Evolutionary conservation across 352 stramenopile species (phyloP), one percentile per base, ranked within the genome.

Genomic region (Pythium rhizo-oryzae): DNA sequence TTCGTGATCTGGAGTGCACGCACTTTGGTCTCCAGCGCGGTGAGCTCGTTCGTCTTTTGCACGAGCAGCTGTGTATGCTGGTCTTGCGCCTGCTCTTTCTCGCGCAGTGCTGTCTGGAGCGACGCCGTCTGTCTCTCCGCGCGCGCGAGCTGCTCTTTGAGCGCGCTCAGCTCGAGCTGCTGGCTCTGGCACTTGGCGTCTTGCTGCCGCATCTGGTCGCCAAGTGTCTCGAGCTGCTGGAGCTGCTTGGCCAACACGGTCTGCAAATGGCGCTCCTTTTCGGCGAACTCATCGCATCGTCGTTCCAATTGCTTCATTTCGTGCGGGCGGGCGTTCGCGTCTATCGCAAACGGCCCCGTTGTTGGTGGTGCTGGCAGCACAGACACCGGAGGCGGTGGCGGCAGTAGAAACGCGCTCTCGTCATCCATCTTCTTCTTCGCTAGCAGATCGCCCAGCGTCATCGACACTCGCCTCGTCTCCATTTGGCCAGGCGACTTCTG

Each of bases 1-100:
- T 81, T 81, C 25, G 73, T 59, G 13, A 74, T 67, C 25, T 84
- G 71, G 3, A 84, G 41, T 37, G 62, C 58, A 4, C 76, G 59
- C 37, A 77, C 60, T 46, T 79, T 75, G 4, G 46, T 65, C 24
- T 76, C 75, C 1, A 82, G 23, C 12, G 56, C 28, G 0, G 16
- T 54, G 0, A 84, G 53, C 46, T 87, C 79, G 16, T 55, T 66
- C 0, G 53, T 65, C 61, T 82, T 81, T 21, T 76, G 65, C 0
- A 70, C 11, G n/a, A 80, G 33, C 2, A 64, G 25, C 30, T 83
- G 65, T 6, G 37, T 66, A 9, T 68, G 43, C 13, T 75, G 62
- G 5, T 78, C 67, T 19, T 62, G 60, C 6, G 53, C 65, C 13
- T 74, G 71, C 25, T 82, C 74, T 25, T 71, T 78, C 23, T 81